Evolutionary conservation across 306 rosid species (phyloP).

Genomic region (Mimosa pudica): DNA sequence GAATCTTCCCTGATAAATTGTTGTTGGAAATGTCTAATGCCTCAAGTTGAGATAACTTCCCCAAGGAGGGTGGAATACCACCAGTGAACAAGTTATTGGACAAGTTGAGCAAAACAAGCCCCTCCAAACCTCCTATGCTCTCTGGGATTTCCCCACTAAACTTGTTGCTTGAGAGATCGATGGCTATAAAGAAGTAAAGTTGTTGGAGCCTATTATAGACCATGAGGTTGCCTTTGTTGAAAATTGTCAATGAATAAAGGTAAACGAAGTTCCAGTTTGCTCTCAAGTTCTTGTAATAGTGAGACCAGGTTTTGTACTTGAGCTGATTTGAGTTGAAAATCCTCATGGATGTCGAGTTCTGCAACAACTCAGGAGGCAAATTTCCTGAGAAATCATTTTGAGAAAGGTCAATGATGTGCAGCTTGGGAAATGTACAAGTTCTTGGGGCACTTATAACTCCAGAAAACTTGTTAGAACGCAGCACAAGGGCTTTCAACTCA

Average conservation of each 20-base stretch:
- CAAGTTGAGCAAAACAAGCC: constrained; percentile 27
- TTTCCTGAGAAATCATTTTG: constrained; percentile 25
- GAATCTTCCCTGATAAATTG: constrained; percentile 30
- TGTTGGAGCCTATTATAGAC: background rate
- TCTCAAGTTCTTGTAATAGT: background rate
- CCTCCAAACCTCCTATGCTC: constrained; percentile 9
- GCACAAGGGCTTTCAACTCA: constrained; percentile 25
- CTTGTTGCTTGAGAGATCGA: constrained; percentile 40
- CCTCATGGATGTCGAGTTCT: constrained; percentile 14
- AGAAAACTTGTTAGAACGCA: background rate
- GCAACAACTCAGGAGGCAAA: constrained; percentile 4
- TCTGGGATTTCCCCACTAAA: constrained; percentile 30
- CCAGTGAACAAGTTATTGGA: constrained; percentile 36
- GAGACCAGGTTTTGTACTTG: background rate
- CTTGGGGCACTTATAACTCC: constrained; percentile 15
- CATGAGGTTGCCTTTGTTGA: constrained; percentile 27
- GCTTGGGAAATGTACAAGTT: constrained; percentile 11
- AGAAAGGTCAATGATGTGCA: constrained; percentile 41
- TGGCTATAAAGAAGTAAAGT: constrained; percentile 15
- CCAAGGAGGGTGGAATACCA: constrained; percentile 33
- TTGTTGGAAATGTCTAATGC: constrained; percentile 37
- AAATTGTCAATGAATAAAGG: constrained; percentile 3
- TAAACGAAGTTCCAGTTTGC: fast-evolving
- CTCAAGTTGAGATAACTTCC: constrained; percentile 36
- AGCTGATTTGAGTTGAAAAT: background rate